phyloP scores from a whole-genome alignment of 2,329 filamentous ascomycete genomes.

The Aspergillus niger region DNA sequence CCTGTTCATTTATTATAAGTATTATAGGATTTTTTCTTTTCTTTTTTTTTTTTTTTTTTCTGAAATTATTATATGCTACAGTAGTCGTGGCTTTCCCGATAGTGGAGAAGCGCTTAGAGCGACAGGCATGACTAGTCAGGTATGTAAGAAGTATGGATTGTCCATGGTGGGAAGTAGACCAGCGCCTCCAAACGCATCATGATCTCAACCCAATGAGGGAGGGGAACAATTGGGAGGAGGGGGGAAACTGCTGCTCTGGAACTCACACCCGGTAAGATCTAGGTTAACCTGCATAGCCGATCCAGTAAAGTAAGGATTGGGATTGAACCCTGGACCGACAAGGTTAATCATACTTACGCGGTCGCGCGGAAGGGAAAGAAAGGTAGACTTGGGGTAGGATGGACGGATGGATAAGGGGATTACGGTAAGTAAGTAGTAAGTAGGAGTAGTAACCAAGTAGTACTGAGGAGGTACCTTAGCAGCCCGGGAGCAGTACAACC shows the following conservation, averaged over 20 bases:
- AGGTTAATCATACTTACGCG: not conserved
- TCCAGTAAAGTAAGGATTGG: not conserved
- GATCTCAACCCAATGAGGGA: not conserved
- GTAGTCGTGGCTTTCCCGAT: not conserved
- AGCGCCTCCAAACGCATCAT: not conserved
- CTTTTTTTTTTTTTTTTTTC: too few species aligned
- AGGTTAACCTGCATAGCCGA: not conserved
- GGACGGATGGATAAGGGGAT: not conserved
- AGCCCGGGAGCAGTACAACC: not conserved
- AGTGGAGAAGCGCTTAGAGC: not conserved
- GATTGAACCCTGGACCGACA: not conserved
- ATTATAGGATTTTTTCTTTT: too few species aligned
- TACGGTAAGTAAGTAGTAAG: too few species aligned
- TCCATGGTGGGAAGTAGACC: not conserved
- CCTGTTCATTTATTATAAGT: too few species aligned
- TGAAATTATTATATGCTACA: not conserved
- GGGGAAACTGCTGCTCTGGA: not conserved
- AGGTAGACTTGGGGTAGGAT: not conserved
- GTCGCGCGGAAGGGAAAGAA: constrained; percentile 10
- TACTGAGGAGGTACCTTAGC: not conserved
- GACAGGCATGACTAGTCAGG: too few species aligned
- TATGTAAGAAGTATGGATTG: not conserved
- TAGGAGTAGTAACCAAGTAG: not conserved
- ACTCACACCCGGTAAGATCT: not conserved
- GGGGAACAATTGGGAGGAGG: not conserved